Base-by-base conservation (phyloP, 352 stramenopile genomes). In the Thalassiosira pacifica region DNA sequence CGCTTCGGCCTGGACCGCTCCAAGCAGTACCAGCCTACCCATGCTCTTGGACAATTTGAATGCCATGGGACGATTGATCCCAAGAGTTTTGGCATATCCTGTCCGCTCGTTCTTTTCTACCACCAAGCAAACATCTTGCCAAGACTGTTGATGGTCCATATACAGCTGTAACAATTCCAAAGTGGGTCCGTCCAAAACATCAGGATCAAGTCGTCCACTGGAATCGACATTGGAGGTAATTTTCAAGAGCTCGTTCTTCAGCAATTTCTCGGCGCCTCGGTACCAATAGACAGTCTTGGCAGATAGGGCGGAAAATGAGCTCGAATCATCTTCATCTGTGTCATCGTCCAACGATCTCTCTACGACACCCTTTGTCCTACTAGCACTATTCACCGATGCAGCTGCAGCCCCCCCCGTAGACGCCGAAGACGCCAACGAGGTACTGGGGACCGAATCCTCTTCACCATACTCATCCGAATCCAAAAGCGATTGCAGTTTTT, bases 1-100 rank as follows among this genome's bases (percentile, higher is more conserved):
- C 29, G 67, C 29, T 16, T 52, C 76, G 10, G 68, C 67, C 59
- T 70, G 52, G 60, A 73, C 79, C 4, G 84, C 60, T 60, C 91
- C 91, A 48, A 88, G 74, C 8, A 93, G 72, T 0, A 94, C 78
- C 10, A 94, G 66, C 29, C 76, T 22, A 0, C 65, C 88, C 37
- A 95, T 61, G 74, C 86, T 91, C 61, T 93, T 82, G 1, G 85
- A 92, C n/a, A 94, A 73, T 80, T 90, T 89, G 26, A 92, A 89
- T 16, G 88, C 88, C 85, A 95, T 93, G 11, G 91, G 91, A 69
- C 91, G 78, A 83, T 95, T 95, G n/a, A 95, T 82, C 1, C 91
- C 86, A 37, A 93, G 29, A 0, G 88, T 86, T 68, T 66, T 86
- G 5, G 86, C 67, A 27, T 13, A 70, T 45, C 79, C 79, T 9